Conservation (phyloP, 2,329 filamentous ascomycete genomes). For the Fusarium denticulatum region DNA sequence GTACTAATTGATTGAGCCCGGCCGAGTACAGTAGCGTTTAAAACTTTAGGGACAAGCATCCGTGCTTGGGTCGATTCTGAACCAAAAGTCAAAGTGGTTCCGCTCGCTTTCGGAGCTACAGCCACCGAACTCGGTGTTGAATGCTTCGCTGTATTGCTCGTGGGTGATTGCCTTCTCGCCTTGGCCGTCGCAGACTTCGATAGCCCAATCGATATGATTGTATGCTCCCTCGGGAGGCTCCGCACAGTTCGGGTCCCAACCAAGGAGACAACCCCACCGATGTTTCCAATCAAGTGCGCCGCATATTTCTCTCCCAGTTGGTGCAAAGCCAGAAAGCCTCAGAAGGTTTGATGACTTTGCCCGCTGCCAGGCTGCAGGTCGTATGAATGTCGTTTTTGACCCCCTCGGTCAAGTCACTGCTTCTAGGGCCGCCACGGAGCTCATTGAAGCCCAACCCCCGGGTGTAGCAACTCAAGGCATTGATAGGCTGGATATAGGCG, state of each 20-base stretch:
- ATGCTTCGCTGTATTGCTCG: neutral
- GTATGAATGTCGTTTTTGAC: neutral
- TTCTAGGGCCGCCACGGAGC: neutral
- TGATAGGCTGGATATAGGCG: too few species aligned
- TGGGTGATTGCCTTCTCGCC: neutral
- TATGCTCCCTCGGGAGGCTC: neutral
- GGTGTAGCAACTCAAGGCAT: too few species aligned
- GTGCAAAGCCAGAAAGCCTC: neutral
- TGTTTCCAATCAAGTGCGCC: neutral
- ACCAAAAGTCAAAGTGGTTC: neutral
- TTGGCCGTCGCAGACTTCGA: neutral
- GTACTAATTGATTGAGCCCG: accelerated
- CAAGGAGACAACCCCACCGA: neutral
- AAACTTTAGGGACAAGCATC: neutral
- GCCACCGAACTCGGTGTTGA: neutral
- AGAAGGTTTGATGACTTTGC: neutral
- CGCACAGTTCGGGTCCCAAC: neutral
- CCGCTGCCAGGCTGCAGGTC: neutral
- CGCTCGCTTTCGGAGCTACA: neutral
- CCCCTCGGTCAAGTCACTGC: neutral
- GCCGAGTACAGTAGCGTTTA: neutral
- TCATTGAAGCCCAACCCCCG: too few species aligned
- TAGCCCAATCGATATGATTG: neutral
- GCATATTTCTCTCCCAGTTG: neutral
- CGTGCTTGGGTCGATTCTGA: neutral